A percentile compares a stretch with the other conserved stretches of the same genome.
Conservation (phyloP, 2,329 filamentous ascomycete genomes). For the Aspergillus oerlinghausenensis region DNA sequence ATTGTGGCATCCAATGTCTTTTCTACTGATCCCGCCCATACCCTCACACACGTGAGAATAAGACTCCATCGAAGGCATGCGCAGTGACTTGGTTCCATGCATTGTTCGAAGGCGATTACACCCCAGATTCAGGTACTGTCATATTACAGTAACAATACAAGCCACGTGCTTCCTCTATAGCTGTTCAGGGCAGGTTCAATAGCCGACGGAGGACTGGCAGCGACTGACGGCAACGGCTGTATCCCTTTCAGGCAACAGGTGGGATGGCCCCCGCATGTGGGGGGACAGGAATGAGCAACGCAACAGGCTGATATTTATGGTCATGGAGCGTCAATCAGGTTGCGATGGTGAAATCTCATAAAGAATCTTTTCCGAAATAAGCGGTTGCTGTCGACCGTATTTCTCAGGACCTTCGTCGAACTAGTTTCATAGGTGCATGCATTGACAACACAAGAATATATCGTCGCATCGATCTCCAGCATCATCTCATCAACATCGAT, state of each 20-base stretch:
- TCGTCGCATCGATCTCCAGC: neutral
- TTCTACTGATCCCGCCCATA: no score
- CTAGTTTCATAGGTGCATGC: no score
- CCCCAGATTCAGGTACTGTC: neutral
- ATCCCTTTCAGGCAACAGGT: slow-evolving; percentile 1
- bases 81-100: no score
- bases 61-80: no score
- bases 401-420: neutral
- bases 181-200: slow-evolving; percentile 7
- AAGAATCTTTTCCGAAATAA: neutral
- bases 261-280: neutral
- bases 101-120: neutral
- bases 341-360: neutral
- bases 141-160: slow-evolving; percentile 5
- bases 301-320: neutral
- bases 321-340: neutral
- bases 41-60: no score
- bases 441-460: neutral
- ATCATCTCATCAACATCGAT: neutral
- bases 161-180: neutral
- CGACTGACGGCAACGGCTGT: slow-evolving; percentile 14
- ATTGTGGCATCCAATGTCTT: no score
- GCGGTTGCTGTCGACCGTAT: neutral
- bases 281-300: neutral
- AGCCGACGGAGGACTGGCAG: slow-evolving; percentile 11